Evolutionary conservation across 208 protist species (phyloP), one percentile per base, ranked within the genome.

Genomic region (Acanthamoeba healyi): DNA sequence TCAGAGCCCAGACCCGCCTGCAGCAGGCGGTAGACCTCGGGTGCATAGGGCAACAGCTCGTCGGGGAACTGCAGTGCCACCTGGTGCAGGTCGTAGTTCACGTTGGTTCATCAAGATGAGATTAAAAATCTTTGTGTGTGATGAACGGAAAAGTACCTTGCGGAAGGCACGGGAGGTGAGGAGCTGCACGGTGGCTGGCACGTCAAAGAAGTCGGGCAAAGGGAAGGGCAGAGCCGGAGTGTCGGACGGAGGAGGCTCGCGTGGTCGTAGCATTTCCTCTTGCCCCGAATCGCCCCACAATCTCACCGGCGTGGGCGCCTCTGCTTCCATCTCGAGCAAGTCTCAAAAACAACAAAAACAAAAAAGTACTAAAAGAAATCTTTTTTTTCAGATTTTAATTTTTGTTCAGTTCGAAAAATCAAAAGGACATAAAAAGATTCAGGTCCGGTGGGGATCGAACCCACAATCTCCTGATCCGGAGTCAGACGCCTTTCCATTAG

Each of bases 171-270:
- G 65, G 34, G 65, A 74, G 2, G 97, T 96, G 72, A 98, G 97
- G 38, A 98, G 94, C 67, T 97, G 96, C 61, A 95, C 89, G 24
- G 74, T 61, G 58, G 94, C 36, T 98, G 95, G 24, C 95, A 98
- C 72, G 9, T 93, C 63, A 91, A 81, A 32, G 46, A 26, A 94
- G 29, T 44, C 92, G 42, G 40, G 3, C 29, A 74, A 26, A 10
- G 65, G 65, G 19, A 17, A 38, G 32, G 65, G 29, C 65, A 74
- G 65, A 14, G 65, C 7, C n/a, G n/a, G 9, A 10, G 65, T 1
- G 24, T 2, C 65, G 29, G 19, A 1, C 38, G n/a, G 17, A 1
- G 32, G 65, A 5, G 32, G 65, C 10, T 74, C 65, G 32, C 7
- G n/a, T 3, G 2, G 65, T 38, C 65, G 65, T 14, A 74, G 65